phyloP scores from a whole-genome alignment of 805 yeast genomes.

The Teunomyces tritomae region DNA sequence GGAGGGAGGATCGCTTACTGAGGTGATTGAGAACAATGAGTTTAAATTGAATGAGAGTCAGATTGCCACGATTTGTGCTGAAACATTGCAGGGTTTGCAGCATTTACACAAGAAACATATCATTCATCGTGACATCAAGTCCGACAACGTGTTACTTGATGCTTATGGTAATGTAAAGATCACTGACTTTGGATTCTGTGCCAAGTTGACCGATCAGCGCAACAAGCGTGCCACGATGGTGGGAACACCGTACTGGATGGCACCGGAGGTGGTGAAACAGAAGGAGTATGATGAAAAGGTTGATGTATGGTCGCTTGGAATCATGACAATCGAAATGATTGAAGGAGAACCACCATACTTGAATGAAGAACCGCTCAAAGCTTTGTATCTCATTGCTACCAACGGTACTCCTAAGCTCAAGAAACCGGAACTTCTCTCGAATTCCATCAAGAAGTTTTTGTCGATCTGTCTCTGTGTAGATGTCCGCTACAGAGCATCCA shows the following conservation, averaged over 20 bases:
- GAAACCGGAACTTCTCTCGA: constrained; percentile 64
- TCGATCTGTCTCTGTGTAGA: constrained; percentile 93
- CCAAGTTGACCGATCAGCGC: constrained; percentile 70
- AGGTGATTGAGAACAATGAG: constrained; percentile 87
- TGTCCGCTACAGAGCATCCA: constrained; percentile 84
- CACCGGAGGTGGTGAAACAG: constrained; percentile 80
- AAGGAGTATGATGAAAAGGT: constrained; percentile 80
- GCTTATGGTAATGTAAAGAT: constrained; percentile 44
- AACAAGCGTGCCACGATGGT: constrained; percentile 82
- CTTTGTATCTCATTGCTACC: constrained; percentile 72
- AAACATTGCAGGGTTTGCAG: constrained; percentile 86
- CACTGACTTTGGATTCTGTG: constrained; percentile 51
- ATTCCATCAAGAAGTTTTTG: constrained; percentile 79
- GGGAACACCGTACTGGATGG: constrained; percentile 91
- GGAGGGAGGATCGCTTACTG: constrained; percentile 98
- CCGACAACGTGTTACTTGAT: constrained; percentile 45
- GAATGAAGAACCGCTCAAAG: constrained; percentile 76
- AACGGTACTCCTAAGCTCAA: constrained; percentile 79
- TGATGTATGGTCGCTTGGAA: constrained; percentile 81
- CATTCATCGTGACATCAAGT: constrained; percentile 63
- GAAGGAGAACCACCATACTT: constrained; percentile 84
- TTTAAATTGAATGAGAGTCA: constrained; percentile 73
- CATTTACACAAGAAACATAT: constrained; percentile 89
- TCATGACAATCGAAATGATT: constrained; percentile 85
- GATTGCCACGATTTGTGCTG: constrained; percentile 87